Evolutionary conservation across 1,284 basidiomycete genomes (phyloP), one percentile per base, ranked within the genome.

Genomic region (Tylopilus sp.): DNA sequence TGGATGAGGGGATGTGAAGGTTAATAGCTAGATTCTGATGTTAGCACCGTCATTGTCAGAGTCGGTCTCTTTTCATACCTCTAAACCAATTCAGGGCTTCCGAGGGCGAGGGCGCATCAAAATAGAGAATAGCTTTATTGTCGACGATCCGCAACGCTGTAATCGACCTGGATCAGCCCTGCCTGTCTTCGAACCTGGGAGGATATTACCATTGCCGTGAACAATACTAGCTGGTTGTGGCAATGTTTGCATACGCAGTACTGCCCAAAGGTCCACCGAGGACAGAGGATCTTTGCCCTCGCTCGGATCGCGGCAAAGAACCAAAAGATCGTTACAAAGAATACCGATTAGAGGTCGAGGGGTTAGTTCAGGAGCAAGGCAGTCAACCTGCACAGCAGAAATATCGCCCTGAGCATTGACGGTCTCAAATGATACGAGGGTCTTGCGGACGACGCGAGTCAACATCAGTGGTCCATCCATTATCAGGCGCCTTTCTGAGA

Each of bases 111-210:
- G 86, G 83, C 40, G 88, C 89, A 63, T 90, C 88, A 61, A 97
- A 92, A 70, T 97, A 97, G 48, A 96, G 75, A 56, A 97, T 92
- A 7, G 92, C 92, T 71, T 90, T 90, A 68, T 89, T 88, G 60
- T 92, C 89, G 46, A 90, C 85, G 49, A 92, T 76, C 36, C 89
- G 85, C 43, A 92, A 77, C 47, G 84, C 89, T 91, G 59, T 3
- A 53, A 31, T 35, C 9, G 19, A 33, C 48, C 26, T 11, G 29
- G 15, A 51, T 59, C 31, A 52, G 48, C 30, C 29, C 35, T 30
- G 16, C 33, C 34, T 44, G 16, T 31, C 33, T 51, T 37, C 28
- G 36, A 52, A 58, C 30, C 44, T 50, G 31, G 43, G 51, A 19
- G 18, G 16, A 47, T 61, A 82, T 63, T 58, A 91, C 88, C 82